phyloP scores from a whole-genome alignment of 345 rosid species.

The Hypericum androsaemum region DNA sequence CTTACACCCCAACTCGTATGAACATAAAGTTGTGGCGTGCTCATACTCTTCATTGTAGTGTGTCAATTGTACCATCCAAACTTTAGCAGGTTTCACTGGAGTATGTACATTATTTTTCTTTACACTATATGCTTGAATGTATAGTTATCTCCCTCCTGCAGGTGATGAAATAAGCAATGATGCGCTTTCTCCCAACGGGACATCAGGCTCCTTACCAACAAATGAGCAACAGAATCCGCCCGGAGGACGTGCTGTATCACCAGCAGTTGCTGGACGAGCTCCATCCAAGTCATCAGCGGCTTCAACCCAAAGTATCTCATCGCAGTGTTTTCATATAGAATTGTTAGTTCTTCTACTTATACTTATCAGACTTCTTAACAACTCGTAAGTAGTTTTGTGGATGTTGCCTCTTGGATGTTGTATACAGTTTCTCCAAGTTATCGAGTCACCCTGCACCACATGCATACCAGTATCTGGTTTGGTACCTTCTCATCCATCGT shows the following conservation, averaged over 20 bases:
- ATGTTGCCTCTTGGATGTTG: too few species aligned
- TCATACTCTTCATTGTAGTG: too few species aligned
- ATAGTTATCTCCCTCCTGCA: slow-evolving; percentile 15
- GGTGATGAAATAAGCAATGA: slow-evolving; percentile 46
- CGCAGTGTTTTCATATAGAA: slow-evolving; percentile 14
- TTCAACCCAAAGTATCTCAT: slow-evolving; percentile 13
- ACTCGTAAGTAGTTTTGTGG: too few species aligned
- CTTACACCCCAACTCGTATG: too few species aligned
- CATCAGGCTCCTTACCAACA: slow-evolving; percentile 55
- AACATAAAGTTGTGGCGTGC: too few species aligned
- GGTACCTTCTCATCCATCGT: too few species aligned
- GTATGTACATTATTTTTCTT: too few species aligned
- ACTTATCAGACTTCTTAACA: neutral
- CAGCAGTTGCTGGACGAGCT: slow-evolving; percentile 79
- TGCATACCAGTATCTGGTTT: too few species aligned
- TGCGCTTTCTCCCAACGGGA: slow-evolving; percentile 29
- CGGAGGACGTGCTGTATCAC: slow-evolving; percentile 54
- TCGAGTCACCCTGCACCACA: too few species aligned
- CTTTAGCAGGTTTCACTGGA: too few species aligned
- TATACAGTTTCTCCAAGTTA: too few species aligned
- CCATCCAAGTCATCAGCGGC: slow-evolving; percentile 47
- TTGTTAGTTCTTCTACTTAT: slow-evolving; percentile 27
- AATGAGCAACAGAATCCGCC: slow-evolving; percentile 52
- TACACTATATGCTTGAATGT: too few species aligned
- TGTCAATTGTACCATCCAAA: neutral